Evolutionary conservation across 495 filamentous ascomycete genomes (phyloP).

Genomic region (Bacidia gigantensis): DNA sequence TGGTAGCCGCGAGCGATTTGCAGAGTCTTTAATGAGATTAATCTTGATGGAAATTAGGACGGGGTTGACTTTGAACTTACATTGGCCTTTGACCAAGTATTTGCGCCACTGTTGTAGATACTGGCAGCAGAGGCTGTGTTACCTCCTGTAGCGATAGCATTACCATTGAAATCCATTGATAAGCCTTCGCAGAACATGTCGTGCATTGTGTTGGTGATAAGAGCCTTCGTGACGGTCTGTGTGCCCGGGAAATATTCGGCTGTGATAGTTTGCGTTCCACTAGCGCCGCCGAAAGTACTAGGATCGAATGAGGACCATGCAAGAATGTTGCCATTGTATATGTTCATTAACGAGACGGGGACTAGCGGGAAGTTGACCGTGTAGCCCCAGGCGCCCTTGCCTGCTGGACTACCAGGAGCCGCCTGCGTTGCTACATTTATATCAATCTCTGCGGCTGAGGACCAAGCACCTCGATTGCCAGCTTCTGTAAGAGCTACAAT

Average conservation of each 20-base stretch:
- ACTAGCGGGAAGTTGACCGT: conserved; percentile 42
- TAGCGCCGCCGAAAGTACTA: conserved; percentile 25
- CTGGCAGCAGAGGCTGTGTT: conserved; percentile 30
- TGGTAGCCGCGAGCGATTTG: conserved; percentile 44
- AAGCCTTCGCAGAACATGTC: conserved; percentile 55
- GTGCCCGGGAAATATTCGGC: conserved; percentile 29
- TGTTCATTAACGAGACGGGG: conserved; percentile 30
- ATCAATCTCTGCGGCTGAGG: conserved; percentile 25
- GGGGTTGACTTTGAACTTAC: background rate
- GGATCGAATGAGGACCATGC: conserved; percentile 31
- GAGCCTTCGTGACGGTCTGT: conserved; percentile 24
- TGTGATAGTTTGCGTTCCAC: conserved; percentile 31
- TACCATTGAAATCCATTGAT: conserved; percentile 35
- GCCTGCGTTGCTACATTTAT: conserved; percentile 13
- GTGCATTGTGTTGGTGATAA: conserved; percentile 34
- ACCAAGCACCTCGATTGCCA: conserved; percentile 19
- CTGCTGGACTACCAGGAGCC: conserved; percentile 6
- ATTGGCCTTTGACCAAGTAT: conserved; percentile 12
- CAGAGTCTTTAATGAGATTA: conserved; percentile 23
- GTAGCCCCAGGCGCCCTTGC: conserved; percentile 28
- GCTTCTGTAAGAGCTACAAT: conserved; percentile 25
- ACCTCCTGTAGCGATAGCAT: conserved; percentile 41
- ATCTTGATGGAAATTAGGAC: conserved; percentile 1
- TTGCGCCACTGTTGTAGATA: conserved; percentile 27
- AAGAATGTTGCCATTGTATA: conserved; percentile 29